Conservation (phyloP, 345 rosid species). For the Aethionema arabicum region DNA sequence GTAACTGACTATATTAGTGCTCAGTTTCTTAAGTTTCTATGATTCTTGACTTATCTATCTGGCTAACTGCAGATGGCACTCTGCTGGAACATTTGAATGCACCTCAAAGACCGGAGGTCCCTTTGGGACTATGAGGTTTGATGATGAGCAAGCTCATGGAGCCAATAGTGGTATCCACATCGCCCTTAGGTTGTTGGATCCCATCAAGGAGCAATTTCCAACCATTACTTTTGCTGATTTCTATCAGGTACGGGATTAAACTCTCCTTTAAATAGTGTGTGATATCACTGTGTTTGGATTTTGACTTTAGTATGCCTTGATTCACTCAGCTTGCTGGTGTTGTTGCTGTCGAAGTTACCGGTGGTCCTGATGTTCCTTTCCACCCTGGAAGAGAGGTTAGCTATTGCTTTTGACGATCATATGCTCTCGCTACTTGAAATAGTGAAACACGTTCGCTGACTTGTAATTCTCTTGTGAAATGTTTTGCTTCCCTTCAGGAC, state of each 20-base stretch:
- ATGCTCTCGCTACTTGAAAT: neutral
- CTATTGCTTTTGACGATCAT: constrained; percentile 1
- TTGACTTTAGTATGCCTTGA: neutral
- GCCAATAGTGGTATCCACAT: constrained; percentile 89
- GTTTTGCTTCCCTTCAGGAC: constrained; percentile 51
- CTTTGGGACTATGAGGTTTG: constrained; percentile 75
- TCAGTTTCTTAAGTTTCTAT: neutral
- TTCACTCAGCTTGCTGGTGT: constrained; percentile 74
- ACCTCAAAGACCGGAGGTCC: constrained; percentile 89
- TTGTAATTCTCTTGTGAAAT: neutral
- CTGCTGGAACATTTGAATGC: constrained; percentile 90
- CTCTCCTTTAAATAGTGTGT: neutral
- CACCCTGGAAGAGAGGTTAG: constrained; percentile 94
- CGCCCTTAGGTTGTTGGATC: constrained; percentile 81
- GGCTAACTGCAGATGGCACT: constrained; percentile 73
- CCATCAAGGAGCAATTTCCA: constrained; percentile 83
- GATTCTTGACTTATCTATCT: constrained; percentile 5
- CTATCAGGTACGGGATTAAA: constrained; percentile 55
- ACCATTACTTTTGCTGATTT: constrained; percentile 67
- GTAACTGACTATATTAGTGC: constrained; percentile 2
- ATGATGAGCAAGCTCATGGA: constrained; percentile 68
- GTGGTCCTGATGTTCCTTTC: constrained; percentile 96
- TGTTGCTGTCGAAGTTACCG: constrained; percentile 88
- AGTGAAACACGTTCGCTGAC: neutral
- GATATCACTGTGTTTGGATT: neutral